Conservation (phyloP, 2,329 filamentous ascomycete genomes). For the Tympanopsis confertula region DNA sequence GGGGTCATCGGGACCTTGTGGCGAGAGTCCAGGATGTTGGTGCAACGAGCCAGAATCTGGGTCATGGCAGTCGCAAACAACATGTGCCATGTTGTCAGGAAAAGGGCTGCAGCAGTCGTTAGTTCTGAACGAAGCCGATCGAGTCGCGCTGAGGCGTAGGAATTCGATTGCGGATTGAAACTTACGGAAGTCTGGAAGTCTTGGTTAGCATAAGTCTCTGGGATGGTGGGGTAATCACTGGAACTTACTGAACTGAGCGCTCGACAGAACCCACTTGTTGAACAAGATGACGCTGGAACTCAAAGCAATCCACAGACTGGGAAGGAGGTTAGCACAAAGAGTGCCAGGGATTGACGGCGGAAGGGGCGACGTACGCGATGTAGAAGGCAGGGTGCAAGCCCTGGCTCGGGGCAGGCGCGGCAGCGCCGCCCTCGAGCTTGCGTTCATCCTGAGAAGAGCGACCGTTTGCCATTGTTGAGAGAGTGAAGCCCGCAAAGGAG, state of each 20-base stretch:
- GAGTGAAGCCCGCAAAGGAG: too few relatives aligned
- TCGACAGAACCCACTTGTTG: conserved; percentile 97
- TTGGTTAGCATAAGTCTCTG: too few relatives aligned
- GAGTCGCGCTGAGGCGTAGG: conserved; percentile 15
- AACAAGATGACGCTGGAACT: conserved; percentile 93
- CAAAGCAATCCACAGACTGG: conserved; percentile 79
- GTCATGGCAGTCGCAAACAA: conserved; percentile 88
- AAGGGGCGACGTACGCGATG: conserved; percentile 45
- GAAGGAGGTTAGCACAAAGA: conserved; percentile 1
- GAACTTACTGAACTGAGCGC: conserved; percentile 65
- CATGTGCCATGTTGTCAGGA: conserved; percentile 93
- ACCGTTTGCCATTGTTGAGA: neutral
- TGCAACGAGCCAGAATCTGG: conserved; percentile 82
- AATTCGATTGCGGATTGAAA: conserved; percentile 3
- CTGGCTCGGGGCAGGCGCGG: conserved; percentile 44
- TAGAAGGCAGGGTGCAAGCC: conserved; percentile 72
- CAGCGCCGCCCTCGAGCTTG: conserved; percentile 69
- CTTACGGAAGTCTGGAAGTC: conserved; percentile 22
- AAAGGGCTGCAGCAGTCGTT: conserved; percentile 46
- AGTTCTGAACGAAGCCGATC: too few relatives aligned
- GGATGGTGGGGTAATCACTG: conserved; percentile 13
- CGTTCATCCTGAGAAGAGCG: conserved; percentile 61
- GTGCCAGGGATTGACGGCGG: conserved; percentile 7
- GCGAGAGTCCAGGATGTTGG: conserved; percentile 78
- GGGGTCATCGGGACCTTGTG: conserved; percentile 97